A percentile compares a stretch with the other conserved stretches of the same genome.
Evolutionary conservation across 257 asterid species (phyloP).

Genomic region (Penstemon barbatus): DNA sequence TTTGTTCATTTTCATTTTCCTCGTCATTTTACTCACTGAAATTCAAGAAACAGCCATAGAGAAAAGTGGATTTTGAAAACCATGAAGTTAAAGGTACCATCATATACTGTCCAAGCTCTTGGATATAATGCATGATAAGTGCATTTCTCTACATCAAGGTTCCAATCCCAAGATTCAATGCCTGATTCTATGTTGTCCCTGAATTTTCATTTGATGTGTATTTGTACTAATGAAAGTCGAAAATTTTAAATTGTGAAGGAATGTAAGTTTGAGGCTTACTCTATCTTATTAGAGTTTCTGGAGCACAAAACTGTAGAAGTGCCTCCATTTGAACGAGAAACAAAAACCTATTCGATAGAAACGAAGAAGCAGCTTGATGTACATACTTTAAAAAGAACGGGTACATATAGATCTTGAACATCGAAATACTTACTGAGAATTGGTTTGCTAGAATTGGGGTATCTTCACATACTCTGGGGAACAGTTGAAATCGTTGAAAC

Average conservation of each 20-base stretch:
- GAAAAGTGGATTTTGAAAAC: neutral
- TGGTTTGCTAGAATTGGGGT: conserved; percentile 67
- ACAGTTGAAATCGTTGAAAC: conserved; percentile 81
- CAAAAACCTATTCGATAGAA: conserved; percentile 49
- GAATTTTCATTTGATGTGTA: conserved; percentile 22
- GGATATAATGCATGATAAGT: conserved; percentile 80
- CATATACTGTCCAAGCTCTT: conserved; percentile 81
- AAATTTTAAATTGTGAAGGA: neutral
- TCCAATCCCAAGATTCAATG: conserved; percentile 85
- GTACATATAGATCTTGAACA: neutral
- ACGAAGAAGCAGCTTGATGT: neutral
- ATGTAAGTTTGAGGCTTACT: conserved; percentile 39
- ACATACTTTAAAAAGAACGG: neutral
- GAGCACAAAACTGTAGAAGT: conserved; percentile 68
- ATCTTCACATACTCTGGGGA: conserved; percentile 80
- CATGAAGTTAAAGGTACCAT: conserved; percentile 42
- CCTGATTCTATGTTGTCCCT: conserved; percentile 58
- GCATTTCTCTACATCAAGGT: conserved; percentile 55
- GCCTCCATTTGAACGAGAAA: conserved; percentile 66
- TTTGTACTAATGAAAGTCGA: neutral
- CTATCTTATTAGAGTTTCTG: conserved; percentile 36
- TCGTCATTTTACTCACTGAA: too few relatives aligned
- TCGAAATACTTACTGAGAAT: conserved; percentile 64
- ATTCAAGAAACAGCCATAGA: neutral
- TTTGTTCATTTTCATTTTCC: too few relatives aligned